Evolutionary conservation across 2,329 filamentous ascomycete species (phyloP).

Genomic region (Fusarium devonianum): DNA sequence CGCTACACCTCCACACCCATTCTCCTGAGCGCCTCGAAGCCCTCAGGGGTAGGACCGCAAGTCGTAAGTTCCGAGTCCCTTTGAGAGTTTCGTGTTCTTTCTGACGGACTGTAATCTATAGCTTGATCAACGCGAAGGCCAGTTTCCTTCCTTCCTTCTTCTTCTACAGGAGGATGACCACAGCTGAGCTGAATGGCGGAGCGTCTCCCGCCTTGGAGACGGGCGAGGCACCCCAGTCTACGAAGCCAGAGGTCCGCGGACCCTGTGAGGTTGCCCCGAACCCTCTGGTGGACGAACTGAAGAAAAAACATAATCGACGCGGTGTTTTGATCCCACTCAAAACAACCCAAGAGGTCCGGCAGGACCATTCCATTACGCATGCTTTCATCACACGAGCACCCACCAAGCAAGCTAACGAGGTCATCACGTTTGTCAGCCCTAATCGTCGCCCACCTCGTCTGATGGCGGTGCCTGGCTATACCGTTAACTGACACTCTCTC

Average conservation of each 20-base stretch:
- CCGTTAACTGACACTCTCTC: conserved; percentile 26
- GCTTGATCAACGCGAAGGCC: background rate
- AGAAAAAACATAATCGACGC: conserved; percentile 47
- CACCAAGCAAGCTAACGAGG: conserved; percentile 72
- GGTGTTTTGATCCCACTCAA: conserved; percentile 68
- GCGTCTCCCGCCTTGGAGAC: conserved; percentile 19
- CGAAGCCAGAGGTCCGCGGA: conserved; percentile 32
- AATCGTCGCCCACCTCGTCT: background rate
- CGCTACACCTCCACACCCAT: background rate
- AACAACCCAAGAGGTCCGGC: conserved; percentile 68
- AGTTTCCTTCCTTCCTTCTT: background rate
- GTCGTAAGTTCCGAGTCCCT: conserved; percentile 5
- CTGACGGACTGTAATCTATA: background rate
- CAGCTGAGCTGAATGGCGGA: conserved; percentile 16
- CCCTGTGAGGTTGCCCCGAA: conserved; percentile 45
- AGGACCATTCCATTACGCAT: conserved; percentile 64
- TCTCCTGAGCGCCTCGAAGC: background rate
- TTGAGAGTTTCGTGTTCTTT: background rate
- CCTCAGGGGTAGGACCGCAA: background rate
- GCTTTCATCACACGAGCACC: conserved; percentile 77
- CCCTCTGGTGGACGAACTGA: conserved; percentile 49
- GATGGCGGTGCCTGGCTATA: background rate
- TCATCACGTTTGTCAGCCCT: conserved; percentile 69
- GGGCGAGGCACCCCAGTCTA: conserved; percentile 7
- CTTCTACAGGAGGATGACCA: conserved; percentile 24